Evolutionary conservation across 1,284 basidiomycete genomes (phyloP).

Genomic region (Apiotrichum sp.): DNA sequence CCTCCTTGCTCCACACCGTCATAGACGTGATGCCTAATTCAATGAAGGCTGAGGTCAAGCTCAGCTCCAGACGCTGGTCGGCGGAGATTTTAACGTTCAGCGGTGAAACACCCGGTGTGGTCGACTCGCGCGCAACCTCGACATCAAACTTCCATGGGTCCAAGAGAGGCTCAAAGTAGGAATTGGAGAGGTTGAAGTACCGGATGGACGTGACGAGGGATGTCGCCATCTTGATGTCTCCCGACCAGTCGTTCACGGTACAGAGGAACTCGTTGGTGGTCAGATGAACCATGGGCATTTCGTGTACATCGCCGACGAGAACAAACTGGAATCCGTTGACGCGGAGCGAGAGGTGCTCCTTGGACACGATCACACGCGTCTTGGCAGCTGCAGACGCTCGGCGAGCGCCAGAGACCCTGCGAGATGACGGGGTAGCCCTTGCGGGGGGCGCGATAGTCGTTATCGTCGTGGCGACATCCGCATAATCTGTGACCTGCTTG

Average conservation of each 20-base stretch:
- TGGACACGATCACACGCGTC: conserved; percentile 61
- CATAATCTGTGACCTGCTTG: background rate
- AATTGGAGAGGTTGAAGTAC: conserved; percentile 96
- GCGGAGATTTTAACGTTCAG: conserved; percentile 65
- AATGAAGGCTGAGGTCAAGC: conserved; percentile 84
- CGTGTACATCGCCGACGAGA: conserved; percentile 90
- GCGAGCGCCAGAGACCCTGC: conserved; percentile 49
- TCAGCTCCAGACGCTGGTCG: conserved; percentile 80
- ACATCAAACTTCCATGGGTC: conserved; percentile 93
- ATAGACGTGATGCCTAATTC: conserved; percentile 74
- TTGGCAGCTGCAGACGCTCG: conserved; percentile 37
- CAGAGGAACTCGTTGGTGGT: conserved; percentile 80
- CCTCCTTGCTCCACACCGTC: conserved; percentile 67
- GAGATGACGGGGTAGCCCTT: conserved; percentile 6
- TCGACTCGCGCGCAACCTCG: conserved; percentile 33
- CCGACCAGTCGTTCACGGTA: conserved; percentile 86
- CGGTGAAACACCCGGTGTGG: conserved; percentile 50
- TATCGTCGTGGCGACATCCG: background rate
- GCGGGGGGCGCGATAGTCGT: conserved; percentile 12
- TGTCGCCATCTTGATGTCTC: conserved; percentile 76
- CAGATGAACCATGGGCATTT: conserved; percentile 88
- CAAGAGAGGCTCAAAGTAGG: conserved; percentile 98
- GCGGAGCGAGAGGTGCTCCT: conserved; percentile 75
- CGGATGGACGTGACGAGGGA: conserved; percentile 76
- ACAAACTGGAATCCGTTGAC: conserved; percentile 90